Conservation (phyloP, 2,329 filamentous ascomycete genomes). For the Gaeumannomyces tritici region DNA sequence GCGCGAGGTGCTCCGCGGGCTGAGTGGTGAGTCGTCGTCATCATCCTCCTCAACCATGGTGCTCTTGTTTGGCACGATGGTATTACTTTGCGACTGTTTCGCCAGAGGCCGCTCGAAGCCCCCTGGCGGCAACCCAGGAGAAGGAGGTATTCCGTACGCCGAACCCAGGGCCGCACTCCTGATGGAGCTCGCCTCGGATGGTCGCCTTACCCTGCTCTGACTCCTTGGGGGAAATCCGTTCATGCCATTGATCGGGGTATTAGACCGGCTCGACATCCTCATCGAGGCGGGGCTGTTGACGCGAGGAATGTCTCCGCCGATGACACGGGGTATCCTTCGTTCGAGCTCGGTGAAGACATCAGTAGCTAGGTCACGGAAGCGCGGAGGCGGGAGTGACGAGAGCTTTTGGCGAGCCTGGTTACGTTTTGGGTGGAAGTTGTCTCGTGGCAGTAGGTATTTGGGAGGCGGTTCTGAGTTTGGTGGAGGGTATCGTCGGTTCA, state of each 20-base stretch:
- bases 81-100: constrained; percentile 90
- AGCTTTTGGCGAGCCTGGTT: constrained; percentile 97
- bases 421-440: constrained; percentile 88
- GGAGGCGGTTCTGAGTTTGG: constrained; percentile 44
- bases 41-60: constrained; percentile 96
- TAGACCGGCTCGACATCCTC: constrained; percentile 49
- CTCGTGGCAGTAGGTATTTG: constrained; percentile 70
- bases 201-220: constrained; percentile 43
- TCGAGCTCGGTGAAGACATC: constrained; percentile 96
- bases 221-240: constrained; percentile 36
- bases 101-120: constrained; percentile 69
- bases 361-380: constrained; percentile 86
- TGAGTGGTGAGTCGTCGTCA: constrained; percentile 31
- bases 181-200: constrained; percentile 55
- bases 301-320: constrained; percentile 57
- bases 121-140: constrained; percentile 47
- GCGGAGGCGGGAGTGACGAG: constrained; percentile 73
- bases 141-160: constrained; percentile 38
- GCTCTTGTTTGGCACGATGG: constrained; percentile 94
- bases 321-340: constrained; percentile 76
- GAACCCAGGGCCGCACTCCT: constrained; percentile 14
- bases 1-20: constrained; percentile 26
- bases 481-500: constrained; percentile 60
- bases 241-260: constrained; percentile 52
- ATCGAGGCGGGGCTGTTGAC: constrained; percentile 59